Conservation (phyloP, 2,329 filamentous ascomycete species). For the Cadophora sp. region DNA sequence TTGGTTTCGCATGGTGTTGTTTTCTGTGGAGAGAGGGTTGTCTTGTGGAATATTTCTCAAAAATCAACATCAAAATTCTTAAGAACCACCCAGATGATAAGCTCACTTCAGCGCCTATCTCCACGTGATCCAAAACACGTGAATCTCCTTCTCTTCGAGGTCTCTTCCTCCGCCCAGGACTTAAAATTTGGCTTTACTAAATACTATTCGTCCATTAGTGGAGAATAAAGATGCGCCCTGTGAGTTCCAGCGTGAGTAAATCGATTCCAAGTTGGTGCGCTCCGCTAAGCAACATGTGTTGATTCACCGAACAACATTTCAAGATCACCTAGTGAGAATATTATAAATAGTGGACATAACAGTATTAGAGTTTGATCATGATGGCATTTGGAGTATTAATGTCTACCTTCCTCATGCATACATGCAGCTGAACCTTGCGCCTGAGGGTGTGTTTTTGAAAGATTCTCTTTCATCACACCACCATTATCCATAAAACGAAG, state of each 20-base stretch:
- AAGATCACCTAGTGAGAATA: neutral
- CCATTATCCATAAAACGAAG: conserved; percentile 34
- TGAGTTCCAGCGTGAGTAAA: too few relatives aligned
- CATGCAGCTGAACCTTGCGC: conserved; percentile 28
- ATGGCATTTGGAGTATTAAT: conserved; percentile 32
- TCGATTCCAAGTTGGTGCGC: too few relatives aligned
- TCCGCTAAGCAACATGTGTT: too few relatives aligned
- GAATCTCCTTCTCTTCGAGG: too few relatives aligned
- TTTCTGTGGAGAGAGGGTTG: neutral
- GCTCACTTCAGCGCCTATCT: neutral
- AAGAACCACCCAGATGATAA: conserved; percentile 25
- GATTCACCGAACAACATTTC: neutral
- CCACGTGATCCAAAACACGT: conserved; percentile 4
- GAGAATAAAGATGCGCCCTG: too few relatives aligned
- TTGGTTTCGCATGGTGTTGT: conserved; percentile 49
- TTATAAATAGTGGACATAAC: neutral
- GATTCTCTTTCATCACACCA: conserved; percentile 29
- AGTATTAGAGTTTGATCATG: conserved; percentile 21
- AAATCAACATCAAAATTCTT: conserved; percentile 10
- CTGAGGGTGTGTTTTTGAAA: conserved; percentile 21
- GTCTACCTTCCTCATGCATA: conserved; percentile 27
- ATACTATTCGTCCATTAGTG: too few relatives aligned
- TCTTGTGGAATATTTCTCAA: neutral
- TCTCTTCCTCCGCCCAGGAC: too few relatives aligned
- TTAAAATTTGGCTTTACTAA: too few relatives aligned